Base-by-base conservation (phyloP, 148 eudicot species). In the Rhododendron vialii region DNA sequence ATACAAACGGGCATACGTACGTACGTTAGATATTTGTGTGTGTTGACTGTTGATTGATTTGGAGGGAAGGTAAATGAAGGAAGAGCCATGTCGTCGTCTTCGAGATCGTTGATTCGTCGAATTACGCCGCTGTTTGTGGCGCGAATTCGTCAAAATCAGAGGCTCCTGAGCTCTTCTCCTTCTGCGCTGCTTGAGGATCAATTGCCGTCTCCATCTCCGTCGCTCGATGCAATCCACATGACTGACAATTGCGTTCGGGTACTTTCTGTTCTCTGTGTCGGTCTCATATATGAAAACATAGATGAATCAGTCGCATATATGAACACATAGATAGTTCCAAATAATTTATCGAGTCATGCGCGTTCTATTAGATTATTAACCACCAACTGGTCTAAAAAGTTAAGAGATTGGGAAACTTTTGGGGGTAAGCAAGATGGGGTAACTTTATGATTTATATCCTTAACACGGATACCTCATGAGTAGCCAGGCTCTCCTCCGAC, bases 161-260 rank as follows among this genome's bases (percentile, higher is more conserved):
- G 88, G 82, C 85, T 93, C 80, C 91, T 92, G 7, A 88, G 89
- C 82, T 93, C 92, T 30, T 85, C 91, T 38, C 71, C 86, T 45
- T 82, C 94, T 15, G 90, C 92, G 69, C 82, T 88, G 86, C 88
- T 88, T 1, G 90, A 90, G 73, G 48, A 90, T 88, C 86, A 86
- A 75, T 63, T 88, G 33, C 84, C 84, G 15, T 57, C 83, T 33
- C 78, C 95, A 55, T 87, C 94, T 87, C 76, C 89, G 4, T 88
- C 93, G 35, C n/a, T 88, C 14, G 97, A 92, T 86, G 90, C 88
- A 69, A 80, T 95, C 83, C 91, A 91, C 41, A 83, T 95, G 86
- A 93, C 97, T 18, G 95, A 94, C 35, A 92, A 61, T 88, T 95
- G 95, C 87, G 88, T 95, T 80, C 88, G 90, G 93, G 98, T 95